A percentile compares a stretch with the other conserved stretches of the same genome.
These are phyloP conservation scores for Paralagenidium karlingii DNA, from an alignment of 352 stramenopile genomes.

Conservation along the genomic window DNA sequence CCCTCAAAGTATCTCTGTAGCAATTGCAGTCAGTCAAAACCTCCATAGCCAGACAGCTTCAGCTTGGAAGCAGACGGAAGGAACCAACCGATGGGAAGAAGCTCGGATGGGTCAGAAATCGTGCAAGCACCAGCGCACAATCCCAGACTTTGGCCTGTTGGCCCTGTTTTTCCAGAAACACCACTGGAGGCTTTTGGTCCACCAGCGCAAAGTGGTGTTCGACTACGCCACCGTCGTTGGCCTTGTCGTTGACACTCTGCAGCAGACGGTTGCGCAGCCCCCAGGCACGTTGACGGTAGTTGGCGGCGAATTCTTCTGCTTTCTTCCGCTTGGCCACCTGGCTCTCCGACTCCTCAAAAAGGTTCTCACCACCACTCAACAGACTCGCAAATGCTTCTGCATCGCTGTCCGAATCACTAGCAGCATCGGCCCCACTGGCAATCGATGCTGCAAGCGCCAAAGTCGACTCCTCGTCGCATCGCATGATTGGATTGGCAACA, in stretches of 20 bases:
- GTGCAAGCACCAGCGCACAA: conserved; percentile 35
- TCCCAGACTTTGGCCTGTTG: conserved; percentile 52
- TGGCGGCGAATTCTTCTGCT: conserved; percentile 15
- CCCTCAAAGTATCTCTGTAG: conserved; percentile 18
- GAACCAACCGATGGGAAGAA: conserved; percentile 14
- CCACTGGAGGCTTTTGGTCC: conserved; percentile 7
- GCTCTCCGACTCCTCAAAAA: conserved; percentile 20
- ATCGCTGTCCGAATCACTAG: too few relatives aligned
- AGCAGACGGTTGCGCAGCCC: conserved; percentile 18
- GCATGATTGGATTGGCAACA: too few relatives aligned
- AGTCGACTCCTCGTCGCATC: too few relatives aligned
- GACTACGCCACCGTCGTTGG: conserved; percentile 14
- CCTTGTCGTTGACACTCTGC: conserved; percentile 13
- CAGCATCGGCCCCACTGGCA: too few relatives aligned
- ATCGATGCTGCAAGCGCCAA: too few relatives aligned
- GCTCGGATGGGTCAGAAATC: conserved; percentile 20
- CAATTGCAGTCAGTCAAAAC: background rate
- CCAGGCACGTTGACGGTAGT: conserved; percentile 25
- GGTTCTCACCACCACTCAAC: too few relatives aligned
- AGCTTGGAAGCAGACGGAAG: too few relatives aligned
- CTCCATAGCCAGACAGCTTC: too few relatives aligned
- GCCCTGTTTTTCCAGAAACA: conserved; percentile 35
- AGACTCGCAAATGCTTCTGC: too few relatives aligned
- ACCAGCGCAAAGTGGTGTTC: conserved; percentile 15
- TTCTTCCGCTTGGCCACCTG: conserved; percentile 22